Base-by-base conservation (phyloP, 768 basidiomycete genomes). In the Boletus reticuloceps region DNA sequence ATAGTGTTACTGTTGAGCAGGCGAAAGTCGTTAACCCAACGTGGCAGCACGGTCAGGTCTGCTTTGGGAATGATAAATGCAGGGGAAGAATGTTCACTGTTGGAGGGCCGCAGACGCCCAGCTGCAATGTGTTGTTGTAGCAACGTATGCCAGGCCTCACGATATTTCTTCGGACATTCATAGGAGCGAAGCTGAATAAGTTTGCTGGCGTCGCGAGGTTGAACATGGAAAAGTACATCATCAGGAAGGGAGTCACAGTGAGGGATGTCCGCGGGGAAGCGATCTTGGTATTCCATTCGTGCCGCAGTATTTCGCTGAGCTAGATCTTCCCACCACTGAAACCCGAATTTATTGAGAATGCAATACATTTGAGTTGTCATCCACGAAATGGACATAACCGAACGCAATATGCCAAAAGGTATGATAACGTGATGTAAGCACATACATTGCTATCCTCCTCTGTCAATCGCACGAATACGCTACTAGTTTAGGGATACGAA, bases 11-110 rank as follows among this genome's bases (percentile, higher is more conserved):
- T 5, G 37, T 73, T 74, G 0, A 75, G 36, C 0, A 42, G 1
- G 0, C 64, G 53, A 42, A 66, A 73, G 16, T 74, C 61, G 36
- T 75, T 72, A 0, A 72, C 64, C 72, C 65, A 70, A 0, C 57
- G 54, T 0, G 70, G 73, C 0, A 70, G 47, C 0, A 55, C 66
- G 0, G 47, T 54, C 0, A 64, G 65, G 31, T 77, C 72, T 0
- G 68, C 41, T 46, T 74, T 76, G 0, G 71, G 74, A 5, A 78
- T 71, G 1, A 78, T 63, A 51, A 78, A 80, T 0, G 69, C 3
- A 0, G 74, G 76, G 0, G 71, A 79, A 0, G 71, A 70, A 41
- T 64, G 69, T 0, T 45, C 40, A 0, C 68, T 72, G 0, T 58
- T 58, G 0, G 71, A 77, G 0, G 66, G 70, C 0, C 59, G 53